phyloP scores from a whole-genome alignment of 768 basidiomycete species.

The Podaxis sp. region DNA sequence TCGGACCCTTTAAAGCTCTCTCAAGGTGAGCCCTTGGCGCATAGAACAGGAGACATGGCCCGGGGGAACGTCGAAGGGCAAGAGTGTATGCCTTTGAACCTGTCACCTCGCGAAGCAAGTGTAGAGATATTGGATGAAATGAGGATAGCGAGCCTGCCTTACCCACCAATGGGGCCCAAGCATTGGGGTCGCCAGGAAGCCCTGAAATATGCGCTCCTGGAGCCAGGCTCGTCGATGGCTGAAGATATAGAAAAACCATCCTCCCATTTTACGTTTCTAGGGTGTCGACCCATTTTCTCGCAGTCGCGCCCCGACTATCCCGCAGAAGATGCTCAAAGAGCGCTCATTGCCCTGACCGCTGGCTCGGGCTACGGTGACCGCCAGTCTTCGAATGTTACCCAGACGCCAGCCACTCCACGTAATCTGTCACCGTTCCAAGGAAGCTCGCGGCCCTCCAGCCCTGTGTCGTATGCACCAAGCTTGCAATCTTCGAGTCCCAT shows the following conservation, averaged over 20 bases:
- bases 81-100: not conserved
- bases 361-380: not conserved
- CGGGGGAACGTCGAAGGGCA: not conserved
- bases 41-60: not conserved
- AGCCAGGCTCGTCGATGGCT: not conserved
- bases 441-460: not conserved
- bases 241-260: not conserved
- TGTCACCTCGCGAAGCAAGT: not conserved
- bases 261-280: not conserved
- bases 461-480: not conserved
- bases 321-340: not conserved
- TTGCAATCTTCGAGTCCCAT: slow-evolving; percentile 2
- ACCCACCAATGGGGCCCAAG: not conserved
- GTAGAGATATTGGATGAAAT: not conserved
- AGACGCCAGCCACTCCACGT: not conserved
- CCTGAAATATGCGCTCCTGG: not conserved
- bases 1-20: not conserved
- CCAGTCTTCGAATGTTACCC: not conserved
- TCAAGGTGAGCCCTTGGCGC: not conserved
- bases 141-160: not conserved
- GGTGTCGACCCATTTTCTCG: not conserved
- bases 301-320: not conserved
- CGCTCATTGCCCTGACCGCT: not conserved
- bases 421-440: not conserved
- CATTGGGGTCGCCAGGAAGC: not conserved